phyloP scores from a whole-genome alignment of 306 rosid species.

The Acacia crassicarpa region DNA sequence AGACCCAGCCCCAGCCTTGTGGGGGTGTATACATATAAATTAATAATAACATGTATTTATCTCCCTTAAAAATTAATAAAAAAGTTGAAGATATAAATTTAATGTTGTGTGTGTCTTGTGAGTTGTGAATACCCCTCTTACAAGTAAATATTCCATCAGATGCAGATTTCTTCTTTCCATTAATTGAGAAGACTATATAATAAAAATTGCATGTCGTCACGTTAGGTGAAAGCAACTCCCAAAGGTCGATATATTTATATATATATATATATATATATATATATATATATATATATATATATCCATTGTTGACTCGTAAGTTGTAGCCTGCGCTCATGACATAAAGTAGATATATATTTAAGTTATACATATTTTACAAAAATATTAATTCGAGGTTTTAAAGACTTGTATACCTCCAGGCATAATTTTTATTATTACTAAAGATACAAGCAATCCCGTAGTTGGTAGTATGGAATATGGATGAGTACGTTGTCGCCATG shows the following conservation, averaged over 20 bases:
- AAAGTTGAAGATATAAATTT: not conserved
- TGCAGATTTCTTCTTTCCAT: constrained; percentile 1
- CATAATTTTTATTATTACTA: not conserved
- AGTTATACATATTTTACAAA: not conserved
- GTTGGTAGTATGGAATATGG: no score
- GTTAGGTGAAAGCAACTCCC: not conserved
- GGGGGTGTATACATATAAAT: no score
- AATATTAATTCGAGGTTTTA: not conserved
- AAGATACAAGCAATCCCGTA: not conserved
- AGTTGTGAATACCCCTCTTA: not conserved
- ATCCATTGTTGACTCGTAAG: not conserved
- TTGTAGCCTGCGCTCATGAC: not conserved
- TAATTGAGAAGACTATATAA: not conserved
- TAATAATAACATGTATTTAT: not conserved
- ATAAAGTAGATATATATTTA: not conserved
- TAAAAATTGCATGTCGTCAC: constrained; percentile 5
- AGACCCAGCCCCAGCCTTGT: no score
- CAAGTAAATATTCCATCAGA: not conserved
- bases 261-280: not conserved
- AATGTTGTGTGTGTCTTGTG: not conserved
- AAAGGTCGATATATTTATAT: not conserved
- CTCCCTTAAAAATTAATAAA: not conserved
- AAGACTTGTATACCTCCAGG: constrained; percentile 1
- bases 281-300: not conserved
- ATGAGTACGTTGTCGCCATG: not conserved